Base-by-base conservation (phyloP, 2,329 filamentous ascomycete genomes). In the Metarhizium anisopliae region DNA sequence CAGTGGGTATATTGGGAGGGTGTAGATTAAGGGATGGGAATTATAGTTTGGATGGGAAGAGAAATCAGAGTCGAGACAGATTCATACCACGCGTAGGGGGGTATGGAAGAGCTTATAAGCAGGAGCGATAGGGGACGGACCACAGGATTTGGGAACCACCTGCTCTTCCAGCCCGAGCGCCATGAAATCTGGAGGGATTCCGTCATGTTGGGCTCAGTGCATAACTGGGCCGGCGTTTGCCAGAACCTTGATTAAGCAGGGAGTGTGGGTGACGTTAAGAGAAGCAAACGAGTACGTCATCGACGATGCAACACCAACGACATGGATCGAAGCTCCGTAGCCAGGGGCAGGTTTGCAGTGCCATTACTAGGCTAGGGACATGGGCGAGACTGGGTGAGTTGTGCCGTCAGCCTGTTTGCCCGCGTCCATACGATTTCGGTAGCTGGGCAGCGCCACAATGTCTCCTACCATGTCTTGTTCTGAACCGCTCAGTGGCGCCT, bases 211-310 rank as follows among this genome's bases (percentile, higher is more conserved):
- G n/a, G 43, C 43, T 47, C 18, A 47, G 25, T 47, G 20, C 45
- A 32, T 50, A 40, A 30, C 52, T 54, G 51, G 47, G 47, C 36
- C 50, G 51, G 57, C 51, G 42, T 29, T 36, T 49, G 51, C 50
- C 52, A 54, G 52, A 61, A 60, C 54, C 59, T 60, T 61, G 61
- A 57, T 62, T 57, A 30, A 36, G 59, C 53, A 54, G 61, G 59
- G 54, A 63, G 50, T 29, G 38, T 49, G 47, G 47, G 68, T 70
- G 68, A 70, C 68, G 68, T 70, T 70, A 62, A 60, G 60, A 61
- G 59, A 62, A 64, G 59, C 63, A 61, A 60, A 60, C 63, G 60
- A 64, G 60, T 66, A 68, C 68, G 68, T 70, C 68, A 70, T 70
- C 59, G 51, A 30, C 57, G 18, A 55, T 42, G 38, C 54, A 32